Evolutionary conservation across 1,284 basidiomycete genomes (phyloP).

Genomic region (Sporisorium scitamineum): DNA sequence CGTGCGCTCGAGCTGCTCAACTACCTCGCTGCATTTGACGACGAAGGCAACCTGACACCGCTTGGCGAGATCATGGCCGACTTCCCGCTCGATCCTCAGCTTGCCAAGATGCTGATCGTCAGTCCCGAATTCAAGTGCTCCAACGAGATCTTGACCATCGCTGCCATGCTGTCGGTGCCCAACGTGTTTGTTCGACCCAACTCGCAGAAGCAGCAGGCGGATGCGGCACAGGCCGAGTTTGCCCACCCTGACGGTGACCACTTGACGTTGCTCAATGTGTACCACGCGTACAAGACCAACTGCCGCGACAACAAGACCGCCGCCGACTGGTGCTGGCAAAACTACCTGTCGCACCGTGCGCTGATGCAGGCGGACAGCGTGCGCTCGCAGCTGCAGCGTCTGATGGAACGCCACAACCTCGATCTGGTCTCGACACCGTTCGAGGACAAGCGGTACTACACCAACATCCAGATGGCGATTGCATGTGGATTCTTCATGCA

Average conservation of each 20-base stretch:
- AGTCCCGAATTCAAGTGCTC: conserved; percentile 96
- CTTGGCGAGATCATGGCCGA: conserved; percentile 95
- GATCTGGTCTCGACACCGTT: conserved; percentile 80
- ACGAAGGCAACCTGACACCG: conserved; percentile 90
- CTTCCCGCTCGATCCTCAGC: conserved; percentile 95
- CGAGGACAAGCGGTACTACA: conserved; percentile 83
- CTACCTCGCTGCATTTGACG: conserved; percentile 90
- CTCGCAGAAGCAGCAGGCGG: conserved; percentile 84
- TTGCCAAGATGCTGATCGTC: conserved; percentile 90
- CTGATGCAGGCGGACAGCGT: conserved; percentile 95
- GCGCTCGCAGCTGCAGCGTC: conserved; percentile 87
- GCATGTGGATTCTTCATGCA: conserved; percentile 99
- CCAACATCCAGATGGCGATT: conserved; percentile 84
- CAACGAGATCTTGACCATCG: conserved; percentile 94
- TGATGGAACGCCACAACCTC: conserved; percentile 84
- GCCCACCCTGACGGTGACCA: conserved; percentile 96
- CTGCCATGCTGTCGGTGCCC: conserved; percentile 92
- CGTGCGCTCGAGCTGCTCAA: conserved; percentile 94
- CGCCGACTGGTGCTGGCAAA: conserved; percentile 86
- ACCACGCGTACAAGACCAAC: conserved; percentile 87
- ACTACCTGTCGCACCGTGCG: conserved; percentile 87
- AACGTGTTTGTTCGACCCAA: conserved; percentile 90
- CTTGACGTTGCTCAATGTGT: conserved; percentile 93
- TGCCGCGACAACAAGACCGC: conserved; percentile 61
- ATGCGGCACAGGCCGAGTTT: conserved; percentile 88